phyloP scores from a whole-genome alignment of 1,284 basidiomycete genomes.

The Laetiporus sulphureus region DNA sequence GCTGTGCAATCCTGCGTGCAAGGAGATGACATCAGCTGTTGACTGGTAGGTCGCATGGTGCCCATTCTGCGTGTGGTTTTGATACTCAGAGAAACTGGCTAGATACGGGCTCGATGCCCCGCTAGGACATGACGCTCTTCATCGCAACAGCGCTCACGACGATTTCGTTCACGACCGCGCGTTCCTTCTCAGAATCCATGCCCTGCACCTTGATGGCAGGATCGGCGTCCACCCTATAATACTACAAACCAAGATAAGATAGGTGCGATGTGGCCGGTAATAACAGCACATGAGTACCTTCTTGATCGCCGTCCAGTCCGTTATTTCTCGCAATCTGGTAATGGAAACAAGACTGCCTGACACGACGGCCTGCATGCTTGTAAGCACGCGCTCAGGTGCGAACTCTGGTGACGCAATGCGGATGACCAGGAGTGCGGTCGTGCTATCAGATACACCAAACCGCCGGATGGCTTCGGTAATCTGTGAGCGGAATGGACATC shows the following conservation, averaged over 20 bases:
- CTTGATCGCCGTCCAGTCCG: conserved; percentile 67
- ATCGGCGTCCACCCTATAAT: conserved; percentile 69
- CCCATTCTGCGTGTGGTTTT: too few relatives aligned
- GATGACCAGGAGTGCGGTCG: conserved; percentile 69
- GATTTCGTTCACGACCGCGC: conserved; percentile 51
- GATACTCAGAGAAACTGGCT: too few relatives aligned
- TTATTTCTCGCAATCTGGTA: conserved; percentile 39
- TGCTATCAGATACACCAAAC: conserved; percentile 73
- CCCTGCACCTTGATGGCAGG: conserved; percentile 33
- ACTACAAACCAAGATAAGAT: too few relatives aligned
- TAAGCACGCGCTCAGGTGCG: conserved; percentile 34
- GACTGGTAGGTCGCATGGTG: too few relatives aligned
- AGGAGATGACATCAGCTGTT: too few relatives aligned
- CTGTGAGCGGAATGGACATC: conserved; percentile 30
- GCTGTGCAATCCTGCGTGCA: too few relatives aligned
- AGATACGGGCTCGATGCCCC: too few relatives aligned
- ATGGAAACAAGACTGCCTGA: conserved; percentile 48
- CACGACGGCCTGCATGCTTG: conserved; percentile 49
- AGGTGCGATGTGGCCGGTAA: too few relatives aligned
- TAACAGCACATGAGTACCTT: conserved; percentile 57
- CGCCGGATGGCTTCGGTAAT: conserved; percentile 82
- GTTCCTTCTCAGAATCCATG: conserved; percentile 34
- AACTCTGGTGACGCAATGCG: conserved; percentile 45
- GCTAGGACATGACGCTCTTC: conserved; percentile 61
- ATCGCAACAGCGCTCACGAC: conserved; percentile 74